Percentiles rank a stretch among this genome's conserved stretches.
Conservation (phyloP, 2,329 filamentous ascomycete species). For the Cadophora gregata region DNA sequence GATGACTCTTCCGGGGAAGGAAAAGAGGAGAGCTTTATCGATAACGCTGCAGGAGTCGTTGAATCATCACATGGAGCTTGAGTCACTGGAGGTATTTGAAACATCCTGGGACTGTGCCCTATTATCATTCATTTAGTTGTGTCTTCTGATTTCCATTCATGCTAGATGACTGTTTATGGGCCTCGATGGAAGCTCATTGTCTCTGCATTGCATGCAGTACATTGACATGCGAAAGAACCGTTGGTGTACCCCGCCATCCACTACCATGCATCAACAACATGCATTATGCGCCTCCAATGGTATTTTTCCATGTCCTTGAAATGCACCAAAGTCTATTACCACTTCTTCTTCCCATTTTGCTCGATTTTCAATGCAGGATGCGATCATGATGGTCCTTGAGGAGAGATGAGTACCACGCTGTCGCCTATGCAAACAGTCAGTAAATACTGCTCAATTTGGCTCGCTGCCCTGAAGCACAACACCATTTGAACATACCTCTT, state of each 20-base stretch:
- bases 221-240: not conserved
- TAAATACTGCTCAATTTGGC: not conserved
- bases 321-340: not conserved
- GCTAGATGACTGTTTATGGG: not conserved
- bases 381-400: constrained; percentile 45
- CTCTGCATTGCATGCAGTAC: not conserved
- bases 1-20: constrained; percentile 34
- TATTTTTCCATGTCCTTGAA: not conserved
- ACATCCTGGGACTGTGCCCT: not conserved
- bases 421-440: constrained; percentile 59
- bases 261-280: not conserved
- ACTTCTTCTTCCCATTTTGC: not conserved
- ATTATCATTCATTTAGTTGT: not conserved
- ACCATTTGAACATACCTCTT: constrained; percentile 67
- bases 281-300: constrained; percentile 6
- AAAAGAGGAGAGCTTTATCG: constrained; percentile 40
- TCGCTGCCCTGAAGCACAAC: not conserved
- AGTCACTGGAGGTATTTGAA: constrained; percentile 24
- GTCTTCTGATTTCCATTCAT: not conserved
- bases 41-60: constrained; percentile 35
- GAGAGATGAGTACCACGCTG: constrained; percentile 75
- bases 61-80: constrained; percentile 34
- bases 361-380: not conserved
- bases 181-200: not conserved
- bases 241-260: constrained; percentile 4